Base-by-base conservation (phyloP, 352 stramenopile genomes). In the Poterioochromonas sp. region DNA sequence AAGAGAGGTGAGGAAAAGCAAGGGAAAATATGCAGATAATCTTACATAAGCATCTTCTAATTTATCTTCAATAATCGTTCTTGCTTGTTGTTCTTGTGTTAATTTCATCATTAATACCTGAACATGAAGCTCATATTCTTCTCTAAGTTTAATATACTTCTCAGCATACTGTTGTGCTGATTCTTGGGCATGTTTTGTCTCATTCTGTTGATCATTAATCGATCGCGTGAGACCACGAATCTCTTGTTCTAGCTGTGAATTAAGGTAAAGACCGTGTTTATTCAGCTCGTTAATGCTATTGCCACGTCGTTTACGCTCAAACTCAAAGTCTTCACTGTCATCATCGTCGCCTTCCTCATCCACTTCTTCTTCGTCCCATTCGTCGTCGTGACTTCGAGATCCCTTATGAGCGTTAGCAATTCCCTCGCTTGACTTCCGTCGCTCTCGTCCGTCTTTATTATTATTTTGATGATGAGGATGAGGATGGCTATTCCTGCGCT, bases 71-170 rank as follows among this genome's bases (percentile, higher is more conserved):
- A 78, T 3, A n/a, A 34, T 35, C 2, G 47, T 34, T 51, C 71
- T 3, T 11, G 71, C 34, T 34, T 78, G 71, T 34, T 78, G 71
- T 39, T 78, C 71, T 44, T 78, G 71, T 20, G 34, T 34, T 34
- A 78, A 43, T 22, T 69, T 78, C 1, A 69, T 11, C 41, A 78
- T 78, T 35, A 78, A 39, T 15, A 40, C 1, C 29, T 69, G 34
- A 35, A 78, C 29, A 18, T 78, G 34, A 49, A 18, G 71, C 15
- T 78, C 71, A 53, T 78, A 78, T 39, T 74, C 65, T 35, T 74
- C 39, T 0, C 65, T 34, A 11, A 74, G 29, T n/a, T 35, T 53
- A 51, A 51, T 26, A 54, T 74, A 74, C 29, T 74, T 74, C 1
- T 74, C 65, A 18, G 65, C 65, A 54, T 58, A 74, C 29, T 74